These are phyloP conservation scores for Pichia eremophila DNA, from an alignment of 805 yeast species.

Conservation along the genomic window DNA sequence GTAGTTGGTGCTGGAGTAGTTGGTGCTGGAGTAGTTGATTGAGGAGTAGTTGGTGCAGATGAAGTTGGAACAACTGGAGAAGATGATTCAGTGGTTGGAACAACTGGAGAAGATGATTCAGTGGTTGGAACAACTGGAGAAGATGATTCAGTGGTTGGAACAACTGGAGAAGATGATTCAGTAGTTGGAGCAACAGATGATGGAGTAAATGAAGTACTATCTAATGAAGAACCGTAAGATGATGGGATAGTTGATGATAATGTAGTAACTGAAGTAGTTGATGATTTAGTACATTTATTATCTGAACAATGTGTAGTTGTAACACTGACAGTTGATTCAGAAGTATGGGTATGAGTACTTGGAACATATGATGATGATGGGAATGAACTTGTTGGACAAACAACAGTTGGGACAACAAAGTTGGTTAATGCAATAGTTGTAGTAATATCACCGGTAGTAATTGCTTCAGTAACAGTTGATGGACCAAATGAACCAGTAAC, in stretches of 20 bases:
- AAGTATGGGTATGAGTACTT: no score
- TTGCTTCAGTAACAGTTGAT: not conserved
- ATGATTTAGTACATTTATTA: not conserved
- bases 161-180: not conserved
- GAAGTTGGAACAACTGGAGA: not conserved
- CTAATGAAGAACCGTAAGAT: not conserved
- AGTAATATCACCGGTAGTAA: not conserved
- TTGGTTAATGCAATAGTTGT: constrained; percentile 1
- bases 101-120: not conserved
- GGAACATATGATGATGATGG: not conserved
- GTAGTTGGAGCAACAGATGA: not conserved
- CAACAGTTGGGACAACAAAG: not conserved
- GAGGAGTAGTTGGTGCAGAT: no score
- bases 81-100: not conserved
- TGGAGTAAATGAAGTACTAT: not conserved
- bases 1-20: not conserved
- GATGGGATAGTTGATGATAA: not conserved
- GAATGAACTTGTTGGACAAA: not conserved
- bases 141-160: not conserved
- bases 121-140: not conserved
- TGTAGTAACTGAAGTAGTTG: not conserved
- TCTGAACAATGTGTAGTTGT: not conserved
- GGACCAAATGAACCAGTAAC: constrained; percentile 8
- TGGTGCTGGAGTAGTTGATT: not conserved
- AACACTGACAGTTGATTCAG: not conserved